Evolutionary conservation across 768 basidiomycete genomes (phyloP).

Genomic region (Tricholoma saponaceum): DNA sequence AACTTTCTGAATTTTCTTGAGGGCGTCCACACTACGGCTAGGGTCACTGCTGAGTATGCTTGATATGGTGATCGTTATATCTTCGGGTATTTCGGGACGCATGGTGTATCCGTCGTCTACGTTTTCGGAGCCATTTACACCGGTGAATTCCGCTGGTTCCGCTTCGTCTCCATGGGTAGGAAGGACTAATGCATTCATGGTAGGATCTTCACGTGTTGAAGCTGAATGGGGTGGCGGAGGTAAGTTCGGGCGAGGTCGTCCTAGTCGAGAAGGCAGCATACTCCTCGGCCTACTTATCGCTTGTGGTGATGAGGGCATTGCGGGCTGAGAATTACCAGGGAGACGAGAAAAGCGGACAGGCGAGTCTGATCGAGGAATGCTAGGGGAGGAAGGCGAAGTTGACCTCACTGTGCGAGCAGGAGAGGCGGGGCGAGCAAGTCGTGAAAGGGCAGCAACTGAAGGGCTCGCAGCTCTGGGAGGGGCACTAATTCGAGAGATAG

Average conservation of each 20-base stretch:
- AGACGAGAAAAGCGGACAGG: constrained; percentile 33
- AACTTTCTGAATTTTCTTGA: constrained; percentile 90
- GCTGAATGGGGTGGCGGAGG: constrained; percentile 18
- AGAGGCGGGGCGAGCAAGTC: constrained; percentile 43
- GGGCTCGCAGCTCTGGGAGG: constrained; percentile 24
- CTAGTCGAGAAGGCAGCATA: constrained; percentile 72
- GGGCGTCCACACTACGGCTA: constrained; percentile 80
- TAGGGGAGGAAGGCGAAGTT: constrained; percentile 37
- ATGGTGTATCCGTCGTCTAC: constrained; percentile 19
- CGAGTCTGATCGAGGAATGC: constrained; percentile 35
- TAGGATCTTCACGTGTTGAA: constrained; percentile 25
- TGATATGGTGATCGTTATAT: constrained; percentile 79
- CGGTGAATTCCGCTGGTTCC: neutral
- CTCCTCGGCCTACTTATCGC: constrained; percentile 56
- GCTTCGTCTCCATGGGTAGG: constrained; percentile 1
- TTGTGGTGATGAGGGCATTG: constrained; percentile 38
- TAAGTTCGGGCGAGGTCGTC: constrained; percentile 54
- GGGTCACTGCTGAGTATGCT: constrained; percentile 88
- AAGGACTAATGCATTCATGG: constrained; percentile 2
- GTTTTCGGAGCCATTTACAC: neutral
- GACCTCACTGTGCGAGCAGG: constrained; percentile 37
- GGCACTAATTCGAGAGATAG: constrained; percentile 12
- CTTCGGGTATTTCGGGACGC: constrained; percentile 39
- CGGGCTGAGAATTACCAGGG: constrained; percentile 16
- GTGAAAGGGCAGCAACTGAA: constrained; percentile 25